Base-by-base conservation (phyloP, 2,329 filamentous ascomycete genomes). In the Fusarium vanettenii region DNA sequence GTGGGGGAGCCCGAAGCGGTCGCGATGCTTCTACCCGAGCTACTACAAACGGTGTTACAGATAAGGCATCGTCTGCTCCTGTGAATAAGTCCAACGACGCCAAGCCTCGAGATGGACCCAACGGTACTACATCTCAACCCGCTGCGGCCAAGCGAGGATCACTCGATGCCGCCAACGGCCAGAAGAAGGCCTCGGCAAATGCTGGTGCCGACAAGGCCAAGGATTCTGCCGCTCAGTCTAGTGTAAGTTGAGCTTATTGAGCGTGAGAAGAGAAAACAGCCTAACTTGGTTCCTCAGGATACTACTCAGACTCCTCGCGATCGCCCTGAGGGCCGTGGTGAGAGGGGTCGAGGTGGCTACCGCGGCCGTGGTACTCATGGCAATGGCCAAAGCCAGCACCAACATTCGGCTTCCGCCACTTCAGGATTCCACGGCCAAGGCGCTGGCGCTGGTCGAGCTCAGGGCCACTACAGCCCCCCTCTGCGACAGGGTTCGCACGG, bases 1-100 rank as follows among this genome's bases (percentile, higher is more conserved):
- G 89, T 31, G 87, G 87, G 18, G 87, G 88, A 67, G 84, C 83
- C 61, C 84, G 87, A 43, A 84, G 83, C 48, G 82, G 84, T 13
- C 77, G 77, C 20, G 77, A 79, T 33, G 84, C 85, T 43, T 75
- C 79, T 48, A 63, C 81, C 41, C 83, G 86, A 35, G 81, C 82
- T 7, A 80, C 85, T 35, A 69, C 74, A 39, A 78, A 80, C 20
- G 81, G 82, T 59, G 71, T 78, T 56, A 67, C 75, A 25, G 86
- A 87, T 37, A 88, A 87, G 79, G 48, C 79, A 6, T 64, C 80
- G 7, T 71, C 82, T 13, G 71, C 79, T 9, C 66, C 78, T 11
- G 71, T 75, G 22, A 78, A 77, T 67, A 85, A 84, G 78, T 60
- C 76, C 31, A 80, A 55, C 64, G 84, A 84, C 52, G 74, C 74